phyloP scores from a whole-genome alignment of 1,284 basidiomycete species.

The Moesziomyces parantarcticus region DNA sequence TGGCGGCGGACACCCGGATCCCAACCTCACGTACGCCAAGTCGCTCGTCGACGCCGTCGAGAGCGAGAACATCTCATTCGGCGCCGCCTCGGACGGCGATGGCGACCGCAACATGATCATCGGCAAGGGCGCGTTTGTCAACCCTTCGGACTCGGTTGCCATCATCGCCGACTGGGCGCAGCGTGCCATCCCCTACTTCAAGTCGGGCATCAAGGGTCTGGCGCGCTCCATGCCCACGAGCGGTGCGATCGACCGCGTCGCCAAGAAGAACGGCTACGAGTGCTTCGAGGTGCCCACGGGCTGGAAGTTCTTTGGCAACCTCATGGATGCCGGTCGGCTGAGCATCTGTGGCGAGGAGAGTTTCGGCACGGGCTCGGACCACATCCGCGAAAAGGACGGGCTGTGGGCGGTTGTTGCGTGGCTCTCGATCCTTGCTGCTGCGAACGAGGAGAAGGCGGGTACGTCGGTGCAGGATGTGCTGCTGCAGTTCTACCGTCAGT shows the following conservation, averaged over 20 bases:
- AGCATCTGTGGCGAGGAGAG: slow-evolving; percentile 99
- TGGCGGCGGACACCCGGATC: slow-evolving; percentile 96
- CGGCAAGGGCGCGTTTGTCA: slow-evolving; percentile 96
- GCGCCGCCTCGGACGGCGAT: slow-evolving; percentile 96
- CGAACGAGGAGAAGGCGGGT: slow-evolving; percentile 76
- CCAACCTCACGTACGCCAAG: slow-evolving; percentile 97
- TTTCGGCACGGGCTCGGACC: slow-evolving; percentile 99
- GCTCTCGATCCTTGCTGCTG: slow-evolving; percentile 95
- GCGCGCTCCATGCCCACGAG: slow-evolving; percentile 97
- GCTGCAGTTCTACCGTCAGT: slow-evolving; percentile 85
- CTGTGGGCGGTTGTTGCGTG: slow-evolving; percentile 97
- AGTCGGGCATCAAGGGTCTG: slow-evolving; percentile 88
- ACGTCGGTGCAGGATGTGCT: slow-evolving; percentile 70
- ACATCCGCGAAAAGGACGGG: slow-evolving; percentile 99
- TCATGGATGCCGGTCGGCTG: slow-evolving; percentile 97
- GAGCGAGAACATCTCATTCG: slow-evolving; percentile 85
- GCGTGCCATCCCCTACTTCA: slow-evolving; percentile 95
- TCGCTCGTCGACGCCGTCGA: slow-evolving; percentile 93
- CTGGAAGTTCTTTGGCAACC: slow-evolving; percentile 99
- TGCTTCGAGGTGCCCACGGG: slow-evolving; percentile 97
- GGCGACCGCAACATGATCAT: slow-evolving; percentile 99
- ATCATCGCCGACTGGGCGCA: slow-evolving; percentile 98
- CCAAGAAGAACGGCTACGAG: slow-evolving; percentile 91
- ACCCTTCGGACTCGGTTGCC: slow-evolving; percentile 94
- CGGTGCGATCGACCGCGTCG: slow-evolving; percentile 95